A percentile compares a stretch with the other conserved stretches of the same genome.
phyloP scores from a whole-genome alignment of 192 early-diverging fungal species.

The Coemansia sp. region DNA sequence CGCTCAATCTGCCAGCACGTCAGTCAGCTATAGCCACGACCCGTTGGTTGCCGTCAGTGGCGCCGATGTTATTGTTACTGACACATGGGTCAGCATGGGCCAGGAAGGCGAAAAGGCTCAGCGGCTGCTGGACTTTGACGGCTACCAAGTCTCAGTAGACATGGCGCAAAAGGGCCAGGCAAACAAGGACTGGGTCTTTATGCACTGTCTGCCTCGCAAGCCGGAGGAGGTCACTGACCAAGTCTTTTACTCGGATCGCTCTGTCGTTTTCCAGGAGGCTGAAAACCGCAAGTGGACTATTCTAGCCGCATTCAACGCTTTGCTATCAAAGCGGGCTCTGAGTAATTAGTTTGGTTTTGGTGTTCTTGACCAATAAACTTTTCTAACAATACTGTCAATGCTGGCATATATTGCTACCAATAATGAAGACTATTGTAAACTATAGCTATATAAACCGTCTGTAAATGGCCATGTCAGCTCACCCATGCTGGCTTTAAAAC shows the following conservation, averaged over 20 bases:
- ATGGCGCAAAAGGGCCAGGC: constrained; percentile 75
- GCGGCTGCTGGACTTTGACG: constrained; percentile 74
- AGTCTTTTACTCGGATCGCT: constrained; percentile 87
- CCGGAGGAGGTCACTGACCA: constrained; percentile 96
- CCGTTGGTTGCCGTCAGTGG: constrained; percentile 73
- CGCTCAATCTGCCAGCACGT: constrained; percentile 52
- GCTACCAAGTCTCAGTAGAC: constrained; percentile 86
- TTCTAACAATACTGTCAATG: no score
- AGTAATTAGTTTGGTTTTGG: constrained; percentile 34
- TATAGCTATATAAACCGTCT: no score
- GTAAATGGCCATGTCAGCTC: no score
- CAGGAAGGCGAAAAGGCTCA: constrained; percentile 87
- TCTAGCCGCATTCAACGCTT: constrained; percentile 71
- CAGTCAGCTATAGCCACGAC: constrained; percentile 57
- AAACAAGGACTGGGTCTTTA: constrained; percentile 88
- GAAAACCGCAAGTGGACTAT: constrained; percentile 99
- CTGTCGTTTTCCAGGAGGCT: constrained; percentile 93
- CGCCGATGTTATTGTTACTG: constrained; percentile 91
- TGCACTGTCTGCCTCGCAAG: constrained; percentile 98
- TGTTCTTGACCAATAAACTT: no score
- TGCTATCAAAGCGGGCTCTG: constrained; percentile 42
- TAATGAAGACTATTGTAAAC: no score
- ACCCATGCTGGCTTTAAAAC: no score
- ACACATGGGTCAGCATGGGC: constrained; percentile 99
- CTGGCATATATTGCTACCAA: no score